Conservation (phyloP, 257 asterid genomes). For the Plantago major region DNA sequence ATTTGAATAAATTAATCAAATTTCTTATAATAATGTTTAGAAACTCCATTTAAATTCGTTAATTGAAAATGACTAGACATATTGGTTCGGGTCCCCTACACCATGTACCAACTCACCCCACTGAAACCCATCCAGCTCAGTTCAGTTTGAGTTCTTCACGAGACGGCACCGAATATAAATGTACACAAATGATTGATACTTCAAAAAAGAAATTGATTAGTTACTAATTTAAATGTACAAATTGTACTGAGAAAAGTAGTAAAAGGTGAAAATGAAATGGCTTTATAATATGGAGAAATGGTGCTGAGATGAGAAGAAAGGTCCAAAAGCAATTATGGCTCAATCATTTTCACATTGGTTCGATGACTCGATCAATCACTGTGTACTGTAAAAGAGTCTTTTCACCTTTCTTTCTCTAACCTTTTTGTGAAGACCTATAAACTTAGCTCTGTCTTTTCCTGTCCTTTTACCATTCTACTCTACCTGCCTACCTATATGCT, state of each 20-base stretch:
- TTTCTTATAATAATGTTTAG: too few species aligned
- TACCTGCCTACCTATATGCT: neutral
- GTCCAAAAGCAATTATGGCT: conserved; percentile 56
- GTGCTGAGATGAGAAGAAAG: neutral
- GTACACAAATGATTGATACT: neutral
- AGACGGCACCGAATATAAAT: conserved; percentile 44
- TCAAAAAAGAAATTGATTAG: too few species aligned
- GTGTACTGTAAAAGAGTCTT: conserved; percentile 53
- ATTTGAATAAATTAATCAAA: too few species aligned
- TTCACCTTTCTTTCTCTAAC: conserved; percentile 45
- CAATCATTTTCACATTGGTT: conserved; percentile 47
- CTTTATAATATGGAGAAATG: too few species aligned
- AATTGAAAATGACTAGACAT: too few species aligned
- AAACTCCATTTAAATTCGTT: too few species aligned
- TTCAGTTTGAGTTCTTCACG: conserved; percentile 40
- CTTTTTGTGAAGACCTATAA: conserved; percentile 41
- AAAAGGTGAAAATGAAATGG: neutral
- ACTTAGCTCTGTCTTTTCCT: neutral
- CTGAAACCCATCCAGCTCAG: conserved; percentile 33
- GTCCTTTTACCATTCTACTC: neutral
- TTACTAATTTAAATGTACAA: too few species aligned
- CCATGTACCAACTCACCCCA: conserved; percentile 51
- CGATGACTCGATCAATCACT: conserved; percentile 8
- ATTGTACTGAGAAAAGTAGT: conserved; percentile 3
- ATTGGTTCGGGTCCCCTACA: conserved; percentile 29